Evolutionary conservation across 1,139 yeast genomes (phyloP), one percentile per base, ranked within the genome.

Genomic region (Zhuliangozyma blackwelliae): DNA sequence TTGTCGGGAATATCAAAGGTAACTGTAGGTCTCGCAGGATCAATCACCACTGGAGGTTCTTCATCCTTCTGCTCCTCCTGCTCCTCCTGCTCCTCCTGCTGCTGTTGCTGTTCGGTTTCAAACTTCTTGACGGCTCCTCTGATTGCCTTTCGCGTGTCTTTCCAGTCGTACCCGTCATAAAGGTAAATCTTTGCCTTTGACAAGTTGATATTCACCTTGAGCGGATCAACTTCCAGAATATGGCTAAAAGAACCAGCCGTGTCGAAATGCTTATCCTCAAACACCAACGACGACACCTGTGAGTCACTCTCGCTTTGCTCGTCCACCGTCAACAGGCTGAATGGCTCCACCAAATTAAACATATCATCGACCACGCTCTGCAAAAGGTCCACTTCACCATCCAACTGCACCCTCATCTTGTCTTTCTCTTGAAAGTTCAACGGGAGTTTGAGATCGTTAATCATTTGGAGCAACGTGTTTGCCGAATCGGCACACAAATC

Each of bases 91-190:
- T 25, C 10, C 4, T 25, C 41, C 44, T 41, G 63, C 66, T 10
- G 45, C 49, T 0, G 75, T 80, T 21, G 5, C 29, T 40, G 43
- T 36, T 65, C 71, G 10, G 60, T 63, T 47, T 82, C 87, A 10
- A 85, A 77, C 27, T 74, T 61, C 38, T 71, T 72, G 0, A 90
- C 82, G 0, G 87, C 86, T 6, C 71, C 74, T 19, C 72, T 65
- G 22, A 92, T 82, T 0, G 79, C 70, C 29, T 68, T 71, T 43
- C 95, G 69, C 0, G 97, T 88, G 34, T 77, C 78, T 40, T 75
- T 75, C 96, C 97, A 89, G 54, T 92, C 98, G 52, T 82, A 92
- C 0, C 99, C 99, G 62, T 92, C 98, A 54, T 77, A 80, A 29
- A 92, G 60, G 40, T 75, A 79, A 41, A 92, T 61, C 4, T 59